These are phyloP conservation scores for Monosporascus sp. DNA, from an alignment of 2,329 filamentous ascomycete genomes.

Conservation along the genomic window DNA sequence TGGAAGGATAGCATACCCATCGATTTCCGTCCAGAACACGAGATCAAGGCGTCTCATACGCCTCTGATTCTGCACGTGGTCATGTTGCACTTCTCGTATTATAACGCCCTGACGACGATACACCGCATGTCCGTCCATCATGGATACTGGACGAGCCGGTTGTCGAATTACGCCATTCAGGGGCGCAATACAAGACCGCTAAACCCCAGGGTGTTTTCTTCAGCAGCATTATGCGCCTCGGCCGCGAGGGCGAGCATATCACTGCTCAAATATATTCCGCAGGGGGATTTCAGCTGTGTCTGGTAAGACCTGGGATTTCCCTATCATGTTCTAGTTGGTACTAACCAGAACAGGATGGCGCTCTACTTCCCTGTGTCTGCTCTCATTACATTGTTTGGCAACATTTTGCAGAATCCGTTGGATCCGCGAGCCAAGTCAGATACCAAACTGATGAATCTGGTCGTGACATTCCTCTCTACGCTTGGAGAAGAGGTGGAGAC, in stretches of 20 bases:
- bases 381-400: constrained; percentile 90
- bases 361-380: constrained; percentile 96
- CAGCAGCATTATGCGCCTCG: constrained; percentile 85
- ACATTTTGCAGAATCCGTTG: constrained; percentile 91
- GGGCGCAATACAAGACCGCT: constrained; percentile 85
- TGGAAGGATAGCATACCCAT: constrained; percentile 96
- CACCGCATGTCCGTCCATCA: constrained; percentile 98
- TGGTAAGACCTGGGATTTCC: constrained; percentile 56
- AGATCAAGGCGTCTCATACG: constrained; percentile 89
- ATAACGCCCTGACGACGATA: constrained; percentile 95
- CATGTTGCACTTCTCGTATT: constrained; percentile 93
- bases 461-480: constrained; percentile 87
- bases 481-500: constrained; percentile 86
- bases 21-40: constrained; percentile 94
- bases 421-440: constrained; percentile 86
- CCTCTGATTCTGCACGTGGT: constrained; percentile 93
- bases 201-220: constrained; percentile 92
- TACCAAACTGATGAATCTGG: constrained; percentile 83
- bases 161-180: constrained; percentile 93
- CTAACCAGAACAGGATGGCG: constrained; percentile 60
- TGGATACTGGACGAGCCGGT: constrained; percentile 92
- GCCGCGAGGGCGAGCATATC: constrained; percentile 91
- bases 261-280: constrained; percentile 90
- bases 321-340: neutral
- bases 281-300: constrained; percentile 90